Conservation (phyloP, 2,329 filamentous ascomycete genomes). For the Colletotrichum nymphaeae region DNA sequence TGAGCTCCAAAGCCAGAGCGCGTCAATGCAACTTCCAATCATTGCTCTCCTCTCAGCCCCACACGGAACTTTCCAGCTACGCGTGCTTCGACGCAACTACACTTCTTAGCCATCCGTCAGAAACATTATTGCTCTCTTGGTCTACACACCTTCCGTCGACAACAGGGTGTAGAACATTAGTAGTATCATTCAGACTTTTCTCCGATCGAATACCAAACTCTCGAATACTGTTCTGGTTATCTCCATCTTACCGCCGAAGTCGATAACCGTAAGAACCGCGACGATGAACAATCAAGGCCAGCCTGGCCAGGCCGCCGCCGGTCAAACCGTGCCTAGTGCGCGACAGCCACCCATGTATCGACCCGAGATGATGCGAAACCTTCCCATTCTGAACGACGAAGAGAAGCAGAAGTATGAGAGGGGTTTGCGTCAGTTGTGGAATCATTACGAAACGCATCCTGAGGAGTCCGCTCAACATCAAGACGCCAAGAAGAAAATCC, state of each 20-base stretch:
- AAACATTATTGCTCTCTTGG: background rate
- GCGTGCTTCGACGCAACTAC: constrained; percentile 25
- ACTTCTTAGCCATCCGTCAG: background rate
- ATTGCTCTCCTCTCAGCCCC: background rate
- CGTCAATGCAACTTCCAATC: constrained; percentile 22
- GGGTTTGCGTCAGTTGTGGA: constrained; percentile 66
- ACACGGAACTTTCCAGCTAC: constrained; percentile 34
- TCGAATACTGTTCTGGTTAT: background rate
- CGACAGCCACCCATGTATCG: constrained; percentile 57
- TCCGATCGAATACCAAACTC: background rate
- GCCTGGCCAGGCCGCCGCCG: constrained; percentile 34
- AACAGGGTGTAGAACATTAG: background rate
- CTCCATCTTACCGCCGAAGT: background rate
- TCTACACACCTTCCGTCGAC: background rate
- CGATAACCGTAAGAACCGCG: background rate
- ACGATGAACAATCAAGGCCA: constrained; percentile 37
- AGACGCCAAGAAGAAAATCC: constrained; percentile 66
- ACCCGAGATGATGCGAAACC: constrained; percentile 62
- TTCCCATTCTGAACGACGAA: constrained; percentile 62
- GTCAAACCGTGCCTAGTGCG: constrained; percentile 40
- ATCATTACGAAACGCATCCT: constrained; percentile 59
- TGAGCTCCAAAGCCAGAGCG: background rate
- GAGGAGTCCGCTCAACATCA: constrained; percentile 61
- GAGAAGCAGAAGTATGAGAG: constrained; percentile 70
- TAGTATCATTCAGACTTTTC: background rate